Conservation (phyloP, 441 rosid genomes). For the Melastoma candidum region DNA sequence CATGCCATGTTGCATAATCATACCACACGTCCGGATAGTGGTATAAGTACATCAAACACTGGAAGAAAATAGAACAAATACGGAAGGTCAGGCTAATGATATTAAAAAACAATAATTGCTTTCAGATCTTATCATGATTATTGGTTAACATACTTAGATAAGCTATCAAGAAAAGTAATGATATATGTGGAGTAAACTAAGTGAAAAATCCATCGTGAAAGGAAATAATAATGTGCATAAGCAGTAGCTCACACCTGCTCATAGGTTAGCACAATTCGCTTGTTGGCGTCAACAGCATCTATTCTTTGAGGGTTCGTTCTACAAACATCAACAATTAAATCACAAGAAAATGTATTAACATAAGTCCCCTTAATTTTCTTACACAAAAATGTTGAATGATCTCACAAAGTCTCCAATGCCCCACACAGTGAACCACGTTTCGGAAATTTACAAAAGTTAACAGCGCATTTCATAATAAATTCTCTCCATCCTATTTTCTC, state of each 20-base stretch:
- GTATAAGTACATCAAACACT: conserved; percentile 92
- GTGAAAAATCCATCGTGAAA: too few relatives aligned
- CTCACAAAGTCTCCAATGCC: not conserved
- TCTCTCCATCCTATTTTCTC: too few relatives aligned
- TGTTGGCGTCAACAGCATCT: conserved; percentile 62
- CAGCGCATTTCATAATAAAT: too few relatives aligned
- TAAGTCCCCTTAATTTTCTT: not conserved
- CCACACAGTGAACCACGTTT: too few relatives aligned
- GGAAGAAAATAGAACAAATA: conserved; percentile 21
- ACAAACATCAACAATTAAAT: conserved; percentile 21
- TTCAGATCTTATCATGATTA: not conserved
- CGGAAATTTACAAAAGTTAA: too few relatives aligned
- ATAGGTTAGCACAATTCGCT: conserved; percentile 75
- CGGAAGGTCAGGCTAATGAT: too few relatives aligned
- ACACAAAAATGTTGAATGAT: conserved; percentile 2
- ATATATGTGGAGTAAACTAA: too few relatives aligned
- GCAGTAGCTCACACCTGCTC: conserved; percentile 57
- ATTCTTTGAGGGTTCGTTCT: conserved; percentile 97
- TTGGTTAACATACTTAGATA: too few relatives aligned
- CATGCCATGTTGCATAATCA: conserved; percentile 93
- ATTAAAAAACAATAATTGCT: too few relatives aligned
- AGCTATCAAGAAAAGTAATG: too few relatives aligned
- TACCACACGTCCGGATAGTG: conserved; percentile 96
- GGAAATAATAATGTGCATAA: too few relatives aligned
- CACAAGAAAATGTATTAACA: conserved; percentile 1